Base-by-base conservation (phyloP, 2,329 filamentous ascomycete species). In the Diaporthe amygdali region DNA sequence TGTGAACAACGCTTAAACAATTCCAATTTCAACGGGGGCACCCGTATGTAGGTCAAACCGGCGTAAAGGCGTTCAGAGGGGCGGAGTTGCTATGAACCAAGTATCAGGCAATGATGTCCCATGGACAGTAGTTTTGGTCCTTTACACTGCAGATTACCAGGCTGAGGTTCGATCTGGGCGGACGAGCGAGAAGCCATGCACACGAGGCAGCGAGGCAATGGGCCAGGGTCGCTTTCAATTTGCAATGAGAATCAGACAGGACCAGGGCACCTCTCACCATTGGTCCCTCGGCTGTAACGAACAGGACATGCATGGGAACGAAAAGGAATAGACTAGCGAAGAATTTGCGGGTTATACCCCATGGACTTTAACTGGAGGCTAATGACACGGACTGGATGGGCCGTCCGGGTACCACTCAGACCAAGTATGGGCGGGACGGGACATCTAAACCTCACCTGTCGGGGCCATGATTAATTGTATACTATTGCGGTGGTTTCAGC, bases 291-390 rank as follows among this genome's bases (percentile, higher is more conserved):
- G 59, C 41, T 25, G 14, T 63, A 10, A 34, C 41, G n/a, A 22
- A 63, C 41, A 63, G 59, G 41, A 30, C 3, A 49, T 47, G 41
- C 59, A 47, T 63, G 59, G 44, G 20, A 34, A 47, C 27, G 59
- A 41, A 63, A 34, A 17, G 56, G 59, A 34, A 34, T 63, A 63
- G 59, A 63, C 56, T 47, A 47, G 56, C 30, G 59, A 63, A 47
- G 41, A 63, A 47, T 37, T 25, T 63, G 41, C 59, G 59, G 30
- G 30, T 63, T 47, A 63, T 47, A 63, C 44, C 41, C 41, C 27
- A 25, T 47, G 20, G 27, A 14, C 30, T 47, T 47, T 22, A 32
- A 46, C 41, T 7, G 20, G 5, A 44, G 59, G n/a, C 39, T 46
- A 63, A 63, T 25, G 27, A 22, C 14, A n/a, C 20, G 56, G 20